Evolutionary conservation across 2,329 filamentous ascomycete species (phyloP).

Genomic region (Ascochyta clinopodiicola): DNA sequence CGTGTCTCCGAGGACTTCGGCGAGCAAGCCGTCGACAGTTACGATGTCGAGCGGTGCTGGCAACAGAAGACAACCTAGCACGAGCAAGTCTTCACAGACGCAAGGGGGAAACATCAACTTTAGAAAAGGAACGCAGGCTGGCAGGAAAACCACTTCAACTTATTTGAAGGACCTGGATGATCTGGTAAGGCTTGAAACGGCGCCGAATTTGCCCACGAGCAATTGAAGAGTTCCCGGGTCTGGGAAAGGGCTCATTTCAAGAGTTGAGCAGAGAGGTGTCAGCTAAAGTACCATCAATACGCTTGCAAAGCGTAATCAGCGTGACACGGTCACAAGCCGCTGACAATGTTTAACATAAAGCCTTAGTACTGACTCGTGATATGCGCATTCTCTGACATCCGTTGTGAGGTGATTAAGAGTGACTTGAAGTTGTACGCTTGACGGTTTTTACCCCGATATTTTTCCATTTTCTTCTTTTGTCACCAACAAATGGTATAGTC

Average conservation of each 20-base stretch:
- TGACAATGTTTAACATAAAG: background rate
- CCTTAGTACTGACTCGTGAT: no score
- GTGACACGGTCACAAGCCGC: background rate
- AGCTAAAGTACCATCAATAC: background rate
- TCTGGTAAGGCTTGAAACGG: conserved; percentile 23
- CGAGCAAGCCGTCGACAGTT: background rate
- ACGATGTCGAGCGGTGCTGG: background rate
- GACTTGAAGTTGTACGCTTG: no score
- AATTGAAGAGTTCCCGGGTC: no score
- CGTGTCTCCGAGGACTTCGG: background rate
- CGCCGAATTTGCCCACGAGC: background rate
- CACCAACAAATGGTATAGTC: no score
- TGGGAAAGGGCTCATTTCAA: background rate
- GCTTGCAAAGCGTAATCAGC: background rate
- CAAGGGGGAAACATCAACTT: background rate
- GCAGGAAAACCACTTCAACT: conserved; percentile 34
- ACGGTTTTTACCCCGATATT: no score
- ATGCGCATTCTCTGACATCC: no score
- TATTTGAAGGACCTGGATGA: conserved; percentile 39
- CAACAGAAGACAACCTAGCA: background rate
- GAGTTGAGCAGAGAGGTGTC: background rate
- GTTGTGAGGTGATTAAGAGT: no score
- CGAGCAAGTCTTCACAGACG: background rate
- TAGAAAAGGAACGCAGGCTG: background rate
- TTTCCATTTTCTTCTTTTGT: no score